These are phyloP conservation scores for Fusarium sp. DNA, from an alignment of 2,329 filamentous ascomycete species.

Conservation along the genomic window DNA sequence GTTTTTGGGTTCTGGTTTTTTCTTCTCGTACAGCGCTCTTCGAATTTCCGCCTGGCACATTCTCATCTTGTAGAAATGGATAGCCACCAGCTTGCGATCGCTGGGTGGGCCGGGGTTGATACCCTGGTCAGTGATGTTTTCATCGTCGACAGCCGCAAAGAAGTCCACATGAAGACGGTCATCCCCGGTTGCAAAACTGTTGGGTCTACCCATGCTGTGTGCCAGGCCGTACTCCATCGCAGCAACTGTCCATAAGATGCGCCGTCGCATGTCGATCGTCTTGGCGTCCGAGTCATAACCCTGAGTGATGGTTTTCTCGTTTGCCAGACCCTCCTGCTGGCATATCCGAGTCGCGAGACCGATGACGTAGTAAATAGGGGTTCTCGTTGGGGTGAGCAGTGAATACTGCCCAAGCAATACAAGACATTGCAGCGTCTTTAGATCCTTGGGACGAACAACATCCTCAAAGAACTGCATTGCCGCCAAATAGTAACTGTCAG, in stretches of 20 bases:
- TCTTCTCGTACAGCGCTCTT: slow-evolving; percentile 87
- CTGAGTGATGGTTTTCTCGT: slow-evolving; percentile 87
- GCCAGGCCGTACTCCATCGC: slow-evolving; percentile 92
- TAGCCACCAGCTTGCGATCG: slow-evolving; percentile 88
- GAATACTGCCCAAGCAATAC: slow-evolving; percentile 92
- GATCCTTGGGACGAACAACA: slow-evolving; percentile 88
- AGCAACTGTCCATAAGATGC: slow-evolving; percentile 89
- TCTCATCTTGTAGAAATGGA: slow-evolving; percentile 95
- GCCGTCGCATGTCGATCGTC: slow-evolving; percentile 89
- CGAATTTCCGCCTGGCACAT: slow-evolving; percentile 90
- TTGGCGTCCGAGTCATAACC: slow-evolving; percentile 77
- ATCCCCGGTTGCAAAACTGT: slow-evolving; percentile 84
- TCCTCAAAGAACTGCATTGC: slow-evolving; percentile 88
- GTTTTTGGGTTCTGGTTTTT: slow-evolving; percentile 80
- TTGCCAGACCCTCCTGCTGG: slow-evolving; percentile 88
- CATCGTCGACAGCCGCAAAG: slow-evolving; percentile 86
- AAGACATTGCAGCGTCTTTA: slow-evolving; percentile 92
- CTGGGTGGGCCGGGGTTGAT: slow-evolving; percentile 81
- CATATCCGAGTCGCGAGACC: slow-evolving; percentile 90
- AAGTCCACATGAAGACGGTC: slow-evolving; percentile 90
- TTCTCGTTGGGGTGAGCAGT: slow-evolving; percentile 90
- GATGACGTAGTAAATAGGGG: slow-evolving; percentile 93
- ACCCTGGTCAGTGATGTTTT: slow-evolving; percentile 84
- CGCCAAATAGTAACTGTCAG: slow-evolving; percentile 94
- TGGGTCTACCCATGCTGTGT: slow-evolving; percentile 89